Percentiles rank a stretch among this genome's conserved stretches.
Conservation (phyloP, 2,329 filamentous ascomycete species). For the Fusarium annulatum region DNA sequence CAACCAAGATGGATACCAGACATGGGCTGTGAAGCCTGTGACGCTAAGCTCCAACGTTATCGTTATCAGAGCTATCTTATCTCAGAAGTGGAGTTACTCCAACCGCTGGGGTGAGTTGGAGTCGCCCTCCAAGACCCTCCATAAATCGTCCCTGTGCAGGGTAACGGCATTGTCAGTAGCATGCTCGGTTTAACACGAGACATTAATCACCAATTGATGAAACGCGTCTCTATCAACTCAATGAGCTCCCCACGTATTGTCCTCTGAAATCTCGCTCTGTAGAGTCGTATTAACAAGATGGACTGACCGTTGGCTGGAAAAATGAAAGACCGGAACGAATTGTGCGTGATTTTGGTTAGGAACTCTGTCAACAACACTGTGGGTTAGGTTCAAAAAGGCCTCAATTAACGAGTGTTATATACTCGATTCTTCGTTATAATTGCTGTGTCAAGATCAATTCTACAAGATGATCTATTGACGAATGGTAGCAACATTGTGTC, state of each 20-base stretch:
- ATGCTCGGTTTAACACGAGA: too few relatives aligned
- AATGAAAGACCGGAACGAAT: accelerated
- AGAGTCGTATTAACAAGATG: not conserved
- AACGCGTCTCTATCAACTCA: accelerated
- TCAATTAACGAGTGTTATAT: too few relatives aligned
- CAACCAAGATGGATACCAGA: not conserved
- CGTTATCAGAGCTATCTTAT: not conserved
- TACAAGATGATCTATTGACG: not conserved
- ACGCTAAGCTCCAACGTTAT: constrained; percentile 10
- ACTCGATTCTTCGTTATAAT: too few relatives aligned
- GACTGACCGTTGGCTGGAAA: not conserved
- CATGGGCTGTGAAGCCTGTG: not conserved
- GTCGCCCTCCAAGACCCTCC: not conserved
- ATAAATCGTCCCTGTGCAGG: not conserved
- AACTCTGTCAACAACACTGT: accelerated
- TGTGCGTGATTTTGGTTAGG: not conserved
- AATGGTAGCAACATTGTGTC: not conserved
- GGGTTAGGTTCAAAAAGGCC: too few relatives aligned
- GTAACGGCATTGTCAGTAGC: not conserved
- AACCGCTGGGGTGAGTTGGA: not conserved
- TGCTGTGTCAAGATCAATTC: not conserved
- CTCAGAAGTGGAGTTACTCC: not conserved
- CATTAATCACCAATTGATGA: too few relatives aligned
- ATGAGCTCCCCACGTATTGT: accelerated
- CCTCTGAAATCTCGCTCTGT: accelerated